Evolutionary conservation across 2,329 filamentous ascomycete genomes (phyloP).

Genomic region (Gyromitra esculenta): DNA sequence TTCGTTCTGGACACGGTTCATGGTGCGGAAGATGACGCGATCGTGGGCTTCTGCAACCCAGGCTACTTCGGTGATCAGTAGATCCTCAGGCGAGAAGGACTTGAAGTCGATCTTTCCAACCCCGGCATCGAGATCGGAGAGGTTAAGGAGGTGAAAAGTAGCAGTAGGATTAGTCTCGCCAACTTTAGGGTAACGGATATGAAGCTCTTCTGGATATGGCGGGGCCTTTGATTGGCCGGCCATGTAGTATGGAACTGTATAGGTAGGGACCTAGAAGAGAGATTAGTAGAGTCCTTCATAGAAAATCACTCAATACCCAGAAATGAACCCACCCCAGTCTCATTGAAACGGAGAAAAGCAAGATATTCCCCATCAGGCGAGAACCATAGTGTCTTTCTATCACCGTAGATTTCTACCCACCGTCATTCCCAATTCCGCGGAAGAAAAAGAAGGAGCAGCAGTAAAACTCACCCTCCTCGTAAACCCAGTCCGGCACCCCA

Average conservation of each 20-base stretch:
- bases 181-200: constrained; percentile 75
- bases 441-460: background rate
- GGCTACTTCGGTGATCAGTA: constrained; percentile 73
- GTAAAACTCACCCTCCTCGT: constrained; percentile 65
- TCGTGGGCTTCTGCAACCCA: constrained; percentile 73
- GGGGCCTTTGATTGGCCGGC: constrained; percentile 67
- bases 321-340: constrained; percentile 68
- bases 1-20: constrained; percentile 74
- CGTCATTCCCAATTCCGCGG: constrained; percentile 20
- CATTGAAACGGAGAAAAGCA: constrained; percentile 69
- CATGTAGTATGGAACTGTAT: constrained; percentile 74
- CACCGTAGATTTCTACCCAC: constrained; percentile 62
- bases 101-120: constrained; percentile 65
- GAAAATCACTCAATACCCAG: background rate
- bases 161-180: constrained; percentile 74
- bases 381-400: constrained; percentile 67
- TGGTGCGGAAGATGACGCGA: constrained; percentile 72
- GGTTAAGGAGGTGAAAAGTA: constrained; percentile 68
- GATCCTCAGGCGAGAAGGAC: constrained; percentile 69
- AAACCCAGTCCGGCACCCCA: constrained; percentile 73
- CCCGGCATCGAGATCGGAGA: constrained; percentile 63
- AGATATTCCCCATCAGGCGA: constrained; percentile 68
- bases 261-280: constrained; percentile 62
- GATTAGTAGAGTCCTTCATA: constrained; percentile 17
- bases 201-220: constrained; percentile 70